phyloP scores from a whole-genome alignment of 805 yeast genomes.

The Saccharomycopsis fibuligera region DNA sequence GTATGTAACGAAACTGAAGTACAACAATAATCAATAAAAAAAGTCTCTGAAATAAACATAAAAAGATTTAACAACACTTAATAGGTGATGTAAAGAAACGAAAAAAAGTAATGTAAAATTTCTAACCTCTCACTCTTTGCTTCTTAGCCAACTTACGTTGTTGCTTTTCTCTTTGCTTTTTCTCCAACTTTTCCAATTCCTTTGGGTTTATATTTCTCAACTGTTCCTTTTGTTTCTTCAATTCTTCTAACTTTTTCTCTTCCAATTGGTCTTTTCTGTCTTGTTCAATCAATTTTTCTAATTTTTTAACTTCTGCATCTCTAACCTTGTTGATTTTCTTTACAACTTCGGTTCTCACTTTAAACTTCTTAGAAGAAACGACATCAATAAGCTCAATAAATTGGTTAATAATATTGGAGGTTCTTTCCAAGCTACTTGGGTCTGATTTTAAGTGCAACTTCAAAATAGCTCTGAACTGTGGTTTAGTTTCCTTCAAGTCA shows the following conservation, averaged over 20 bases:
- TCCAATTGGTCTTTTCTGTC: conserved; percentile 61
- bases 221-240: conserved; percentile 56
- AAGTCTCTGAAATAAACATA: no score
- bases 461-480: conserved; percentile 45
- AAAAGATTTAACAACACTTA: not conserved
- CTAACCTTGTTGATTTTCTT: conserved; percentile 76
- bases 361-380: conserved; percentile 42
- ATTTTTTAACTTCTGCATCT: conserved; percentile 62
- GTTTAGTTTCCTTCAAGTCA: conserved; percentile 46
- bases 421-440: conserved; percentile 41
- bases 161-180: conserved; percentile 74
- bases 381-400: conserved; percentile 56
- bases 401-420: conserved; percentile 45
- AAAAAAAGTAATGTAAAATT: not conserved
- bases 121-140: conserved; percentile 42
- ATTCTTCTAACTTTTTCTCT: conserved; percentile 64
- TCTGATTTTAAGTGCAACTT: conserved; percentile 47
- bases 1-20: no score
- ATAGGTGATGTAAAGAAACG: not conserved
- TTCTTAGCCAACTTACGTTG: conserved; percentile 66
- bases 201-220: conserved; percentile 57
- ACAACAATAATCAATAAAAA: no score
- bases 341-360: conserved; percentile 67
- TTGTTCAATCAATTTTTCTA: conserved; percentile 63
- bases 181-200: conserved; percentile 72